These are phyloP conservation scores for Ceratocystis eucalypticola DNA, from an alignment of 2,329 filamentous ascomycete species.

Conservation along the genomic window DNA sequence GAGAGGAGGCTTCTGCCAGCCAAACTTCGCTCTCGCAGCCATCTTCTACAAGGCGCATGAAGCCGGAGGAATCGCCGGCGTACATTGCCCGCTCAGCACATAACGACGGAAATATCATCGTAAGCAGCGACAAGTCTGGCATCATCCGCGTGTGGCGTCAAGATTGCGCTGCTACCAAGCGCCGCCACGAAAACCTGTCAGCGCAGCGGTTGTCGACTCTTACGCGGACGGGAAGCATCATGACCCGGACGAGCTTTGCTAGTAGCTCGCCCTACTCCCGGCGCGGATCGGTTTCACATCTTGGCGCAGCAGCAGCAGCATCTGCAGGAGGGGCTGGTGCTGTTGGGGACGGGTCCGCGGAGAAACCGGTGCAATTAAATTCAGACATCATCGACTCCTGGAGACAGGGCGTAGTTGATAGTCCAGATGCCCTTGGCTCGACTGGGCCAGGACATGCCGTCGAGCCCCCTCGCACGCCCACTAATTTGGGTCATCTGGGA, in stretches of 20 bases:
- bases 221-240: constrained; percentile 42
- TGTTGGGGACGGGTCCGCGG: background rate
- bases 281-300: constrained; percentile 37
- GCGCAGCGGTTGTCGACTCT: constrained; percentile 59
- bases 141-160: constrained; percentile 90
- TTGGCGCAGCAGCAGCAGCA: constrained; percentile 22
- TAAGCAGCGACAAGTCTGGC: constrained; percentile 79
- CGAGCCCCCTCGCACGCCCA: background rate
- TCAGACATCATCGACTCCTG: constrained; percentile 77
- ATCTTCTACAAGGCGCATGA: constrained; percentile 28
- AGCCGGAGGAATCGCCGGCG: constrained; percentile 56
- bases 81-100: constrained; percentile 68
- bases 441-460: constrained; percentile 24
- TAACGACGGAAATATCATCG: constrained; percentile 71
- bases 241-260: constrained; percentile 39
- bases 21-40: constrained; percentile 29
- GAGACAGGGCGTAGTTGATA: constrained; percentile 48
- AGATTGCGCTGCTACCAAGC: constrained; percentile 75
- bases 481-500: background rate
- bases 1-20: constrained; percentile 44
- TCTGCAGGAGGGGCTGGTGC: constrained; percentile 21
- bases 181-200: constrained; percentile 65
- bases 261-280: constrained; percentile 36
- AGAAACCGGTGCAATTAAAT: constrained; percentile 24
- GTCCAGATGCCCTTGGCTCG: constrained; percentile 27